Evolutionary conservation across 2,329 filamentous ascomycete genomes (phyloP), one percentile per base, ranked within the genome.

Genomic region (Clonostachys byssicola): DNA sequence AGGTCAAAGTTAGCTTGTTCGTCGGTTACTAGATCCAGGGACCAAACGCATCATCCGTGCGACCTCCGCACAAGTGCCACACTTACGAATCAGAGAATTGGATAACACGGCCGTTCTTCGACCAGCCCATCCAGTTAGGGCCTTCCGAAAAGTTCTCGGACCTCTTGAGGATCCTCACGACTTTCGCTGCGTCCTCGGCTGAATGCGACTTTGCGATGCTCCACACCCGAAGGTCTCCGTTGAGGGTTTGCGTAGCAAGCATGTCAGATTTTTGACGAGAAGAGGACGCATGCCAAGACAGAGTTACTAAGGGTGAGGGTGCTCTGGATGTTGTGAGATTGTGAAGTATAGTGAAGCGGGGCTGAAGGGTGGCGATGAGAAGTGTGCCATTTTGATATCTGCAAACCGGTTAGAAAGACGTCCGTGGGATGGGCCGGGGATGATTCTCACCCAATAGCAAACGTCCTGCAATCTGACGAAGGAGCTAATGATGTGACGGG

Each of bases 111-210:
- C 94, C 94, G 71, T 96, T 97, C 70, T 96, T 97, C 0, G 94
- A 97, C 94, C 94, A 99, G 17, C 85, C 88, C 75, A 96, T 92
- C 94, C 94, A 99, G 63, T 95, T 96, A 36, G 89, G 86, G 2
- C 90, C 90, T 4, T 82, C 71, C 34, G 82, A 72, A 54, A 80
- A 84, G 54, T 84, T 84, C 51, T 96, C 91, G 8, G 84, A 84
- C 57, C 88, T 80, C 64, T 89, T 92, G 43, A 99, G 72, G 30
- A 95, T 85, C 52, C 94, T 80, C 50, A 97, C 95, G 8, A 96
- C 88, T 60, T 92, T 92, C 35, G 92, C 92, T 16, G 86, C 78
- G 55, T 96, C 88, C 43, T 78, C 82, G 57, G 79, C 67, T 63
- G 84, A 77, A 63, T 86, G 73, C 50, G 79, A 80, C 67, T 97